These are phyloP conservation scores for Sporobolomyces roseus DNA, from an alignment of 768 basidiomycete genomes.

Conservation along the genomic window DNA sequence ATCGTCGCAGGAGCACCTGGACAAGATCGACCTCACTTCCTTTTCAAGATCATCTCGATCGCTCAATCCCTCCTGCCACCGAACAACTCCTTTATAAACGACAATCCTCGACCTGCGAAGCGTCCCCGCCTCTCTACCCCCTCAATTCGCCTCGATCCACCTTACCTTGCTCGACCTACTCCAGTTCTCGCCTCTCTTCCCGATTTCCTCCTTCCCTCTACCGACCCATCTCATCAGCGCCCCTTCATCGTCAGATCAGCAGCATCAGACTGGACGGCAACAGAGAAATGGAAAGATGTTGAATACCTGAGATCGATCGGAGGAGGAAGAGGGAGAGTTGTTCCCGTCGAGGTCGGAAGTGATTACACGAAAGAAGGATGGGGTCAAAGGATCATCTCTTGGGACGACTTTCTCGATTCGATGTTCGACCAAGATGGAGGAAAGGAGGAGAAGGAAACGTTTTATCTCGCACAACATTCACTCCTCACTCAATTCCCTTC, in stretches of 20 bases:
- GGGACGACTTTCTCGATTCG: slow-evolving; percentile 67
- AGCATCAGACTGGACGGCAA: slow-evolving; percentile 68
- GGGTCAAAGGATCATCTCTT: slow-evolving; percentile 72
- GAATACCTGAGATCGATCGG: slow-evolving; percentile 66
- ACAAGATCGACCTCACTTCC: slow-evolving; percentile 58
- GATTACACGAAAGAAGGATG: slow-evolving; percentile 78
- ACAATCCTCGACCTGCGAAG: slow-evolving; percentile 21
- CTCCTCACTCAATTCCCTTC: slow-evolving; percentile 78
- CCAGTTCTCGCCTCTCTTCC: slow-evolving; percentile 51
- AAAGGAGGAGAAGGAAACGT: background rate
- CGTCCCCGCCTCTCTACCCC: slow-evolving; percentile 17
- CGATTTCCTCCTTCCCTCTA: slow-evolving; percentile 53
- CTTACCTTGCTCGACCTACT: slow-evolving; percentile 43
- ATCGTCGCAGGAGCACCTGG: slow-evolving; percentile 78
- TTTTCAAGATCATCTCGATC: slow-evolving; percentile 59
- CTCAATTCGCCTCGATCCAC: slow-evolving; percentile 21
- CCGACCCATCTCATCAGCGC: slow-evolving; percentile 53
- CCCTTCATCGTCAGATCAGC: slow-evolving; percentile 74
- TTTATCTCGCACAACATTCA: slow-evolving; percentile 89
- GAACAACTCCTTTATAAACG: background rate
- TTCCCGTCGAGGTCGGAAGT: slow-evolving; percentile 83
- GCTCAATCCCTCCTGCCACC: slow-evolving; percentile 55
- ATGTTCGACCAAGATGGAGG: background rate
- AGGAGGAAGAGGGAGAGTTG: slow-evolving; percentile 75
- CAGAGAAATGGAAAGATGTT: slow-evolving; percentile 66